phyloP scores from a whole-genome alignment of 2,329 filamentous ascomycete genomes.

The Sodiomyces alkalinus region DNA sequence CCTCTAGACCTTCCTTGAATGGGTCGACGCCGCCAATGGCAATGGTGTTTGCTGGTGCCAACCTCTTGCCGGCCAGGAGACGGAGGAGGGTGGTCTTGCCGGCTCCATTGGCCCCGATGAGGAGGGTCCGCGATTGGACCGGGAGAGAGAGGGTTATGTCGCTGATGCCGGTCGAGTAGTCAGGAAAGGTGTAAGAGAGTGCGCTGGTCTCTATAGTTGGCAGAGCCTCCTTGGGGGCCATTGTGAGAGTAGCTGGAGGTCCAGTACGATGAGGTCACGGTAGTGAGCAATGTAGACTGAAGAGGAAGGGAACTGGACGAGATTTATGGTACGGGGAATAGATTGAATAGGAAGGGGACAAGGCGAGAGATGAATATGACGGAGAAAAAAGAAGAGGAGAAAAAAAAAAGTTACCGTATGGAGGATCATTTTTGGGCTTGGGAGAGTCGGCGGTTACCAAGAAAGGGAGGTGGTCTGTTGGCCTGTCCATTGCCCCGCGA shows the following conservation, averaged over 20 bases:
- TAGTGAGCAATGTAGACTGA: not conserved
- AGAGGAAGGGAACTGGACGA: not conserved
- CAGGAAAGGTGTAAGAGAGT: conserved; percentile 80
- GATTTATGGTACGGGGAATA: not conserved
- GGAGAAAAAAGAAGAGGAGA: too few relatives aligned
- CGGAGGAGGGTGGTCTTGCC: conserved; percentile 95
- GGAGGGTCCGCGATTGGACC: conserved; percentile 67
- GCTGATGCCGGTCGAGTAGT: conserved; percentile 64
- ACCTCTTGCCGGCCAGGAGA: conserved; percentile 85
- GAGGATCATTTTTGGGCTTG: too few relatives aligned
- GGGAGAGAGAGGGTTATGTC: conserved; percentile 66
- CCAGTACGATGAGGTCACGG: not conserved
- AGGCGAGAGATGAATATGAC: too few relatives aligned
- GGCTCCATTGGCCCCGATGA: conserved; percentile 93
- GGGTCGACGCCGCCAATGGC: conserved; percentile 73
- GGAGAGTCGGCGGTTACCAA: too few relatives aligned
- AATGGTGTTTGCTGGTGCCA: conserved; percentile 64
- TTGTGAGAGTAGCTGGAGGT: conserved; percentile 6
- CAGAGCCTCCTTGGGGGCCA: conserved; percentile 11
- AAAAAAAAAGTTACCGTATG: too few relatives aligned
- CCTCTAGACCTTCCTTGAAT: conserved; percentile 78
- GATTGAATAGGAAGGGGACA: too few relatives aligned
- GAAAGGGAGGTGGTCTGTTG: too few relatives aligned
- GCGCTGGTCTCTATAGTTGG: conserved; percentile 58
- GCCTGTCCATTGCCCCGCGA: too few relatives aligned